These are phyloP conservation scores for Ceratocystiopsis minuta DNA, from an alignment of 2,329 filamentous ascomycete genomes.

Conservation along the genomic window DNA sequence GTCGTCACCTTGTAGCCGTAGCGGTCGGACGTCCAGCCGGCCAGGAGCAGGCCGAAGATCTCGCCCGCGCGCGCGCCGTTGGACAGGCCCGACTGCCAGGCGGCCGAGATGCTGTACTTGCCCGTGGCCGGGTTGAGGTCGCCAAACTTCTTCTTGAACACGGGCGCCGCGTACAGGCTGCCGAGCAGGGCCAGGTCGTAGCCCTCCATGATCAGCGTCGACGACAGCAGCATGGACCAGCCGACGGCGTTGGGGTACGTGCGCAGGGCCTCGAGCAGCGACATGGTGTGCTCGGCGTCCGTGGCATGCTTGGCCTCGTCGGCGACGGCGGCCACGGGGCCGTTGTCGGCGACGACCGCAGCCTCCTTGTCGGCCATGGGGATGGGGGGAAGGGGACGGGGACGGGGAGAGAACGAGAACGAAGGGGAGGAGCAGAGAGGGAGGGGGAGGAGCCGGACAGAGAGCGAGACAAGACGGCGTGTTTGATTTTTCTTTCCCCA, in stretches of 20 bases:
- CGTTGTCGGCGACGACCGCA: not conserved
- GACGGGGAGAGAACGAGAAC: too few relatives aligned
- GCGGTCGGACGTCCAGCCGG: conserved; percentile 31
- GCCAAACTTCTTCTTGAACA: conserved; percentile 14
- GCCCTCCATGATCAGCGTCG: conserved; percentile 25
- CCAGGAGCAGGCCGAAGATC: conserved; percentile 35
- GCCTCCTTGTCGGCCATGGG: too few relatives aligned
- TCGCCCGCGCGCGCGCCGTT: conserved; percentile 35
- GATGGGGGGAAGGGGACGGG: too few relatives aligned
- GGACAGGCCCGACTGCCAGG: conserved; percentile 38
- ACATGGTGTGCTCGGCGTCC: conserved; percentile 2
- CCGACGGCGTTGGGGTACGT: conserved; percentile 16
- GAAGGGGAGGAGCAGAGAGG: too few relatives aligned
- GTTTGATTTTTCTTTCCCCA: too few relatives aligned
- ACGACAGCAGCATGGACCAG: conserved; percentile 13
- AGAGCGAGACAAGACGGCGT: too few relatives aligned
- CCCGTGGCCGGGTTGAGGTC: not conserved
- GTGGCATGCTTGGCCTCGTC: not conserved
- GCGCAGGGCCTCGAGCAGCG: conserved; percentile 6
- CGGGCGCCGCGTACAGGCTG: conserved; percentile 13
- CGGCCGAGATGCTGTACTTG: conserved; percentile 15
- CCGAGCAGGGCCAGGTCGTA: conserved; percentile 13
- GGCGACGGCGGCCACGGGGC: too few relatives aligned
- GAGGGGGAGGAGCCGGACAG: too few relatives aligned
- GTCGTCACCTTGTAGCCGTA: conserved; percentile 33